Conservation (phyloP, 768 basidiomycete genomes). For the Rhodotorula diobovata region DNA sequence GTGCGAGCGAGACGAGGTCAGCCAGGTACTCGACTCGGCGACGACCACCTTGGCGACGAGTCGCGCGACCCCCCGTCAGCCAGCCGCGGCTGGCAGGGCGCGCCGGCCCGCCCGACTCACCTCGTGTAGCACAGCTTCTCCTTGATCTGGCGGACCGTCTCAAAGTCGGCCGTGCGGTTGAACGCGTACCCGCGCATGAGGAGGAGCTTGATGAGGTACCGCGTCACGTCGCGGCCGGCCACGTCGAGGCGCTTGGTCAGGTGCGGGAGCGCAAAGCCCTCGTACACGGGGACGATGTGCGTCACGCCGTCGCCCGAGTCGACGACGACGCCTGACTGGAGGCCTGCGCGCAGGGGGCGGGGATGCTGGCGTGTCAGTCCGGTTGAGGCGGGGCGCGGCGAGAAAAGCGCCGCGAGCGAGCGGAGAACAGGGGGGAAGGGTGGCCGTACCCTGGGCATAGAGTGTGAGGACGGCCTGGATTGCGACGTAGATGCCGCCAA, state of each 20-base stretch:
- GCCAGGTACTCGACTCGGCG: no score
- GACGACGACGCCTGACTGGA: conserved; percentile 97
- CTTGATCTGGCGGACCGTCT: conserved; percentile 97
- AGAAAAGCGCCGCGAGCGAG: no score
- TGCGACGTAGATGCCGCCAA: conserved; percentile 90
- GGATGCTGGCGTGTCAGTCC: background rate
- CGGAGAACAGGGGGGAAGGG: no score
- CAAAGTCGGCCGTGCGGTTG: conserved; percentile 98
- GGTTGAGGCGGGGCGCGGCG: background rate
- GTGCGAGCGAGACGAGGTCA: background rate
- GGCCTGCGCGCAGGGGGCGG: conserved; percentile 55
- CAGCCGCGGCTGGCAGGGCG: no score
- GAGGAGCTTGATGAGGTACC: conserved; percentile 97
- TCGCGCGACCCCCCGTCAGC: no score
- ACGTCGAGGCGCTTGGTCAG: conserved; percentile 91
- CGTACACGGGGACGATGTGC: conserved; percentile 97
- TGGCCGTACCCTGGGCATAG: conserved; percentile 85
- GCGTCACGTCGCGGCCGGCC: conserved; percentile 94
- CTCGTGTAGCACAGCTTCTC: conserved; percentile 98
- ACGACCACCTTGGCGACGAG: no score
- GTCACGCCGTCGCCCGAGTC: conserved; percentile 99
- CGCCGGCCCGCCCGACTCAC: no score
- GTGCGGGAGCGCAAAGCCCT: conserved; percentile 92
- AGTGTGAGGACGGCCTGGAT: conserved; percentile 97
- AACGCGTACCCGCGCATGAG: conserved; percentile 99